These are phyloP conservation scores for Penicillium roqueforti DNA, from an alignment of 495 filamentous ascomycete genomes.

Conservation along the genomic window DNA sequence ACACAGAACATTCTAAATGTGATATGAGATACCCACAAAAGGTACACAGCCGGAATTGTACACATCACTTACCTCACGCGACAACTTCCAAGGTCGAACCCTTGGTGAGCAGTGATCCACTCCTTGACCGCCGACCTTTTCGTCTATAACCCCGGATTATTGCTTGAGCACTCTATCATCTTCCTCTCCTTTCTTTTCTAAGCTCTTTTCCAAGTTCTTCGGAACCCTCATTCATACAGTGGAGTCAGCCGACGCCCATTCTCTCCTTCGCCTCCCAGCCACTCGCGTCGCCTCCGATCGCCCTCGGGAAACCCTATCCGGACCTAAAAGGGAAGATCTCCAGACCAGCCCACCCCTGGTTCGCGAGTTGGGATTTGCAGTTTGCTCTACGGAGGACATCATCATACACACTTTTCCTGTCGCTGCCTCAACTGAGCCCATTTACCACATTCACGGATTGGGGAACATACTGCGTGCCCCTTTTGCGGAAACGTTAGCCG, in stretches of 20 bases:
- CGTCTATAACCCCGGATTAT: conserved; percentile 18
- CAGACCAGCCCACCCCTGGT: conserved; percentile 8
- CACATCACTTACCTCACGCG: no score
- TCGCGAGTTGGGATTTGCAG: background rate
- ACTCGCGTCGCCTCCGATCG: conserved; percentile 21
- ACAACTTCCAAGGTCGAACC: background rate
- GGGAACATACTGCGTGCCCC: background rate
- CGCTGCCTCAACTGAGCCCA: background rate
- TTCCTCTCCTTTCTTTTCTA: background rate
- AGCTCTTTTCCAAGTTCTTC: background rate
- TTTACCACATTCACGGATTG: background rate
- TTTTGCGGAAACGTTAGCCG: conserved; percentile 14
- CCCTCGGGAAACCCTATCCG: conserved; percentile 19
- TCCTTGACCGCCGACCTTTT: conserved; percentile 18
- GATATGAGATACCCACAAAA: background rate
- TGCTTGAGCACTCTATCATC: background rate
- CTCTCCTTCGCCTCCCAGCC: conserved; percentile 11
- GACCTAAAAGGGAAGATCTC: conserved; percentile 18
- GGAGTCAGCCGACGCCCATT: background rate
- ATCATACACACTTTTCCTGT: background rate
- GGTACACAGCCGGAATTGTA: background rate
- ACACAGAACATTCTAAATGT: background rate
- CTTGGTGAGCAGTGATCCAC: conserved; percentile 22
- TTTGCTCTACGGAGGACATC: no score
- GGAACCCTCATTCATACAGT: background rate